phyloP scores from a whole-genome alignment of 164 flowering plant genomes.

The Echeveria elegans region DNA sequence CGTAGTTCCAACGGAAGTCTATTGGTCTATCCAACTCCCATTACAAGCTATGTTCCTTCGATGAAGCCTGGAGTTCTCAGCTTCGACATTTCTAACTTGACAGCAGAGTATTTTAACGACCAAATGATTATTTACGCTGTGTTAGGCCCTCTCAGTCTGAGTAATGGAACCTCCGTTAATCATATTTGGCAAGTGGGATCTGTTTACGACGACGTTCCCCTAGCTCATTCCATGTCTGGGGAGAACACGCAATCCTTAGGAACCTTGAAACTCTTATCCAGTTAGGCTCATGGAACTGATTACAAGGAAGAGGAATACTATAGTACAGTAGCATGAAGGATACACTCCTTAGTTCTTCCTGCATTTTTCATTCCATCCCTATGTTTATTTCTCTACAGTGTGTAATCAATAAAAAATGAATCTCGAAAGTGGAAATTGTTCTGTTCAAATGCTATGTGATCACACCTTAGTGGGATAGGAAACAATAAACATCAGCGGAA shows the following conservation, averaged over 20 bases:
- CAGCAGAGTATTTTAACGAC: constrained; percentile 24
- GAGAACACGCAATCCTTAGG: constrained; percentile 23
- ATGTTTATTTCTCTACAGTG: no score
- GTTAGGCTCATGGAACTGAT: neutral
- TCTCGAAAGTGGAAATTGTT: no score
- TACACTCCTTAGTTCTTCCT: no score
- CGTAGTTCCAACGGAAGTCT: constrained; percentile 22
- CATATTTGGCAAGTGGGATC: constrained; percentile 35
- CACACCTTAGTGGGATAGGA: no score
- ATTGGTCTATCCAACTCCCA: constrained; percentile 22
- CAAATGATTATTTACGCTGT: constrained; percentile 35
- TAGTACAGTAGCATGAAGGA: no score
- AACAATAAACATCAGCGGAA: no score
- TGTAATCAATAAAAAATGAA: no score
- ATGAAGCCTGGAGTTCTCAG: constrained; percentile 26
- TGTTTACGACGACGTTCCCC: constrained; percentile 24
- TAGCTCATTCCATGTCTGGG: constrained; percentile 19
- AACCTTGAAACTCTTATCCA: constrained; percentile 19
- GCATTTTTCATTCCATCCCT: no score
- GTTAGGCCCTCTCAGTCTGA: constrained; percentile 21
- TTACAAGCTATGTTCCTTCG: constrained; percentile 27
- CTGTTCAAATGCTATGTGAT: no score
- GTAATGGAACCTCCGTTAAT: constrained; percentile 17
- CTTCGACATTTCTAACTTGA: constrained; percentile 26
- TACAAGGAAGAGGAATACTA: no score